These are phyloP conservation scores for Triangularia verruculosa DNA, from an alignment of 2,329 filamentous ascomycete genomes.

Conservation along the genomic window DNA sequence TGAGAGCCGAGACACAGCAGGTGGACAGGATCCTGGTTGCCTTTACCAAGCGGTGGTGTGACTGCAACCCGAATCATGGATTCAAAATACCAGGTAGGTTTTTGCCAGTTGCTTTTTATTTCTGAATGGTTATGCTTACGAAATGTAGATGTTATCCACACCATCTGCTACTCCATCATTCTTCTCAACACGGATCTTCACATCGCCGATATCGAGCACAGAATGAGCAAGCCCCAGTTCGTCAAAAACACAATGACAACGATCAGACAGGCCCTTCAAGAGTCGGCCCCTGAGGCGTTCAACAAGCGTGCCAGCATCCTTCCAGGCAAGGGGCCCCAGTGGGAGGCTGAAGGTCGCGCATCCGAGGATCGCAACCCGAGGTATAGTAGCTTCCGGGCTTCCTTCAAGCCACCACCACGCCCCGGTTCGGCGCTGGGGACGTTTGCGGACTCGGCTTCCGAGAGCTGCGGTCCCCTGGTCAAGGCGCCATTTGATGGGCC, in stretches of 20 bases:
- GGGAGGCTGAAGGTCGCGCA: conserved; percentile 34
- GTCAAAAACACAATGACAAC: conserved; percentile 95
- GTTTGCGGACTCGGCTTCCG: conserved; percentile 36
- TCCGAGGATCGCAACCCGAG: conserved; percentile 39
- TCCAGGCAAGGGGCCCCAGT: conserved; percentile 37
- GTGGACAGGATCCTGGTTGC: conserved; percentile 90
- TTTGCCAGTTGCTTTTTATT: neutral
- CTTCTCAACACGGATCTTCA: conserved; percentile 95
- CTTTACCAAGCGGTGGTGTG: conserved; percentile 87
- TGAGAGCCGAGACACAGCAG: conserved; percentile 93
- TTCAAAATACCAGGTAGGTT: conserved; percentile 80
- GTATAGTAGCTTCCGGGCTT: conserved; percentile 42
- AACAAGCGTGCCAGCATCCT: conserved; percentile 54
- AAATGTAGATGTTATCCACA: conserved; percentile 80
- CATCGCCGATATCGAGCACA: conserved; percentile 88
- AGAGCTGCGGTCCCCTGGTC: conserved; percentile 73
- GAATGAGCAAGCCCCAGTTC: conserved; percentile 94
- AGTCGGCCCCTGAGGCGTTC: conserved; percentile 67
- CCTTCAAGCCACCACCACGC: conserved; percentile 50
- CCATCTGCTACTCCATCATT: conserved; percentile 93
- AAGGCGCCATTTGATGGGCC: conserved; percentile 72
- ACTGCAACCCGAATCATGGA: conserved; percentile 87
- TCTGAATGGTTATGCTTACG: conserved; percentile 26
- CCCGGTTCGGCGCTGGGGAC: conserved; percentile 43
- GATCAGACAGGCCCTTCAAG: conserved; percentile 70